phyloP scores from a whole-genome alignment of 208 protist species.

The Wallacemonas rigidus region DNA sequence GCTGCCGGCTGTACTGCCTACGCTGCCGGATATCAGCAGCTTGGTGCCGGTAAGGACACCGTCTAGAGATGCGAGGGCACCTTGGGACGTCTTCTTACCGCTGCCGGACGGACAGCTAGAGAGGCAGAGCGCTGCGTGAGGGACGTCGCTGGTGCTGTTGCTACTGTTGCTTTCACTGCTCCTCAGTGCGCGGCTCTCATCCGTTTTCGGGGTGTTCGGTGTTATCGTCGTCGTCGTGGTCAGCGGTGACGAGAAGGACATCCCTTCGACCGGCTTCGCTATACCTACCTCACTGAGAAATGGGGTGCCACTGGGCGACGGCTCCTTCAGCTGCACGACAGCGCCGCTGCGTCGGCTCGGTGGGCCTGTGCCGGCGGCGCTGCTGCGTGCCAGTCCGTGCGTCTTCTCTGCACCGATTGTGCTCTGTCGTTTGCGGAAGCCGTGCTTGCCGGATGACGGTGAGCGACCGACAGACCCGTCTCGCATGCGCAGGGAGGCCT shows the following conservation, averaged over 20 bases:
- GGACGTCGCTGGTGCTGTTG: too few species aligned
- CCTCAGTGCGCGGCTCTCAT: too few species aligned
- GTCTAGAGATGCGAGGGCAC: too few species aligned
- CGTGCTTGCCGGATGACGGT: not conserved
- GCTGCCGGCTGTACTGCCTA: not conserved
- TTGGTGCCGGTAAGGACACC: not conserved
- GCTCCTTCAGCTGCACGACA: conserved; percentile 11
- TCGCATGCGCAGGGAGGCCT: too few species aligned
- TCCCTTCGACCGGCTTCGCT: not conserved
- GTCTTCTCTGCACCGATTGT: not conserved
- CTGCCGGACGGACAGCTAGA: too few species aligned
- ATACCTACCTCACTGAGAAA: not conserved
- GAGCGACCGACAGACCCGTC: too few species aligned
- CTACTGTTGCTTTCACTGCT: too few species aligned
- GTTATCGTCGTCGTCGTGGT: not conserved
- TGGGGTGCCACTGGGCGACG: not conserved
- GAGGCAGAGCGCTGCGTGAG: too few species aligned
- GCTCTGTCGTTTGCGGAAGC: not conserved
- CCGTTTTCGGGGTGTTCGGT: too few species aligned
- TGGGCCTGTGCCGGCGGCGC: not conserved
- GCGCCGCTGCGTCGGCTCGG: conserved; percentile 10
- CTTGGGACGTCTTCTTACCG: too few species aligned
- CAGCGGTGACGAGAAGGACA: not conserved
- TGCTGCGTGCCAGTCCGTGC: not conserved
- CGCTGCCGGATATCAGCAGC: not conserved